Evolutionary conservation across 73 alveolate species (phyloP), one percentile per base, ranked within the genome.

Genomic region (Paramecium sexaurelia): DNA sequence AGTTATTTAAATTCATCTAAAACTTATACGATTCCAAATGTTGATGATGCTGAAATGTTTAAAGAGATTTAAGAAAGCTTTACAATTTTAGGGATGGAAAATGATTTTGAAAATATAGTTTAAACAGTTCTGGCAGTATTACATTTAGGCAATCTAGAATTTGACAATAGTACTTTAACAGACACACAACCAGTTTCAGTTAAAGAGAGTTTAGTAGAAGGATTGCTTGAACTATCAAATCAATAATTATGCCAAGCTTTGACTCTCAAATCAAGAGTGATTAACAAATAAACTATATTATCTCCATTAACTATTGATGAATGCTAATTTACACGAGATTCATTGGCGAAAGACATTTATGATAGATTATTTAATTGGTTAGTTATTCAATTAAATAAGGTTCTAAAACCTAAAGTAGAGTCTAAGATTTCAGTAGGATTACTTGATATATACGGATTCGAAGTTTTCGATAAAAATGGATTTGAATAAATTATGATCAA

Each of bases 371-470:
- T 98, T 93, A 92, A 96, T 91, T 97, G 98, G 98, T 86, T 98
- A 37, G 99, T 98, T 35, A 41, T 43, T 15, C 45, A 88, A 69
- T 37, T 88, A 24, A 88, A 88, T 69, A 69, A 57, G 40, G 87
- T 82, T 6, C 24, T 88, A 41, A 41, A 68, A 82, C 94, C 94
- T 37, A 69, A 88, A 32, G 94, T 43, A 7, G 75, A 68, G 55
- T 69, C 78, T 10, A 88, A 88, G 75, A 22, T 19, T 2, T 43
- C 96, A 84, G 98, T 99, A 11, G 99, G 99, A 9, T 75, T 99
- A 26, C 85, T 99, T 57, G 99, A 99, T 95, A 99, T 99, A 55
- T 99, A 97, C 90, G 99, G 99, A 6, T 99, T 99, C 84, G 99
- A 99, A 91, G 99, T 97, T 29, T 98, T 98, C 84, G 94, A 95